Evolutionary conservation across 2,329 filamentous ascomycete genomes (phyloP), one percentile per base, ranked within the genome.

Genomic region (Clonostachys solani): DNA sequence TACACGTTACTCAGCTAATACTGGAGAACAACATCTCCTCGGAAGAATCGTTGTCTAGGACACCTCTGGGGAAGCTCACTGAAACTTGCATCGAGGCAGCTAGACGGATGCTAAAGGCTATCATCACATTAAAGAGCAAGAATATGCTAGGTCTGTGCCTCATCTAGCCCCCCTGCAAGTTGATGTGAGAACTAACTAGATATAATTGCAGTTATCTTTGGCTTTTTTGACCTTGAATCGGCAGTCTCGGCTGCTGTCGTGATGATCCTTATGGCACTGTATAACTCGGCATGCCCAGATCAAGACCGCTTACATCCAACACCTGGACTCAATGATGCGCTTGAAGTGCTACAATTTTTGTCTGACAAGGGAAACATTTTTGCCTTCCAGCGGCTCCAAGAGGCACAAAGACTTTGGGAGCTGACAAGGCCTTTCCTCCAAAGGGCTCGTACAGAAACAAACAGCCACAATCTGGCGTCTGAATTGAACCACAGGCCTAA

Each of bases 271-370:
- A 54, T 54, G 12, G 53, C 55, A 1, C 55, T 59, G 4, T 33
- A 59, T 0, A 59, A 62, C 33, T 60, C 59, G 0, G 55, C 52
- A 5, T 55, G 57, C 34, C 51, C 61, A 3, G 57, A 60, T 5
- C 41, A 45, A 5, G 47, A 57, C 13, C 58, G 54, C 5, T 54
- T 61, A n/a, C 52, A 51, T 4, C 56, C 59, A 0, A 54, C 52
- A 5, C 59, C 59, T 1, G 59, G 59, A 5, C 41, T 61, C 4
- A 47, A 53, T 0, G 56, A 61, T 3, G 58, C 58, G 1, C 17
- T 61, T 33, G 58, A 59, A 18, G 60, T 57, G 10, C 47, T 61
- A 12, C 58, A 61, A 33, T 54, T 61, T 17, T 51, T 61, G 1
- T 59, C 52, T 7, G 58, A 56, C 3, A 49, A 56, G 4, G 58